Evolutionary conservation across 2,329 filamentous ascomycete genomes (phyloP).

Genomic region (Neopestalotiopsis clavispora): DNA sequence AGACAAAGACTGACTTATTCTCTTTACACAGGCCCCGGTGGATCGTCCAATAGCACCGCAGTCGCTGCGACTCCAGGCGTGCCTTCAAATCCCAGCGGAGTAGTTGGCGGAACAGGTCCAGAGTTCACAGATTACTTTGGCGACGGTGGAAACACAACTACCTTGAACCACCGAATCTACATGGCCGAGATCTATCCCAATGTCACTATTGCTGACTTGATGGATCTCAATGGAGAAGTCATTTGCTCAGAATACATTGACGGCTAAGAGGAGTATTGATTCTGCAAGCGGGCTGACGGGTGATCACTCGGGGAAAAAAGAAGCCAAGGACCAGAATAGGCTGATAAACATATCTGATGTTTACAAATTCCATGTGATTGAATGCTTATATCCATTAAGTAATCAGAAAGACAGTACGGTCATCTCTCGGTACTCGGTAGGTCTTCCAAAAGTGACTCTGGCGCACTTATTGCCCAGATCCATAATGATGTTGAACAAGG

Average conservation of each 20-base stretch:
- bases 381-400: background rate
- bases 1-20: background rate
- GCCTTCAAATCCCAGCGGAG: background rate
- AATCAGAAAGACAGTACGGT: constrained; percentile 27
- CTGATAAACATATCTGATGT: no score
- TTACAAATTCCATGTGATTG: background rate
- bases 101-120: constrained; percentile 4
- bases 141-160: constrained; percentile 11
- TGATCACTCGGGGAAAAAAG: no score
- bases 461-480: constrained; percentile 31
- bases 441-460: constrained; percentile 35
- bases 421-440: constrained; percentile 30
- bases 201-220: constrained; percentile 32
- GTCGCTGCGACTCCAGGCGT: background rate
- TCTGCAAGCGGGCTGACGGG: no score
- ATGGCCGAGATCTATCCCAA: constrained; percentile 33
- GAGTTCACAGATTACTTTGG: constrained; percentile 23
- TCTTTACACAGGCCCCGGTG: background rate
- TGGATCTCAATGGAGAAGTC: constrained; percentile 23
- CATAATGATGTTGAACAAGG: constrained; percentile 40
- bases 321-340: no score
- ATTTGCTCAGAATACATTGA: constrained; percentile 26
- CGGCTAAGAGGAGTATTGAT: background rate
- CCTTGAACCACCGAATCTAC: constrained; percentile 13
- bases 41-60: background rate